Conservation (phyloP, 1,139 yeast genomes). For the Spathaspora sp. region DNA sequence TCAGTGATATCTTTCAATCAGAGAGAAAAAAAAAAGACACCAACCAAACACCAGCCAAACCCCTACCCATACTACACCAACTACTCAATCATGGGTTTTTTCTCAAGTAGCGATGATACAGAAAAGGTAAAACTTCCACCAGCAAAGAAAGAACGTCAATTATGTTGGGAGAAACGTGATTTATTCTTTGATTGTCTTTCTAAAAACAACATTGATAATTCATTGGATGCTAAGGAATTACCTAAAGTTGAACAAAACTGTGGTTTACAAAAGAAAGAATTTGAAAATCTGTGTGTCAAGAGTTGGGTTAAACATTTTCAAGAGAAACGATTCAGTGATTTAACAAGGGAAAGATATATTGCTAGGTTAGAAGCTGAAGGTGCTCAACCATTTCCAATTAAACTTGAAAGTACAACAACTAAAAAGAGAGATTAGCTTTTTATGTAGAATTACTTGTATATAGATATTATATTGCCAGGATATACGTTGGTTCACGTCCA, state of each 20-base stretch:
- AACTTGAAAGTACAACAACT: conserved; percentile 23
- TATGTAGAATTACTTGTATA: background rate
- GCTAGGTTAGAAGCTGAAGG: conserved; percentile 47
- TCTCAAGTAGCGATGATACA: conserved; percentile 23
- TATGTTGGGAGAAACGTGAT: conserved; percentile 49
- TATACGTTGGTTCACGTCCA: conserved; percentile 34
- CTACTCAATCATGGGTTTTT: conserved; percentile 33
- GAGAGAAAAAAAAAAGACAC: background rate
- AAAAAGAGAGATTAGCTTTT: background rate
- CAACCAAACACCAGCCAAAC: background rate
- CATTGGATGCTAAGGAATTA: conserved; percentile 39
- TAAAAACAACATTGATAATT: conserved; percentile 42
- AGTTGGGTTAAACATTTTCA: conserved; percentile 50
- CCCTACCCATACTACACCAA: background rate
- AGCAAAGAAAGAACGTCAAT: conserved; percentile 36
- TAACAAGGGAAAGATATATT: conserved; percentile 42
- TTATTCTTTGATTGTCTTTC: conserved; percentile 41
- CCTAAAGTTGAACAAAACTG: conserved; percentile 34
- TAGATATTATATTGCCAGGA: conserved; percentile 22
- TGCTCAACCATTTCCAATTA: conserved; percentile 49
- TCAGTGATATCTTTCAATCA: background rate
- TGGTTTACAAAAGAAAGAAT: conserved; percentile 33
- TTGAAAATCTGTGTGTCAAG: conserved; percentile 43
- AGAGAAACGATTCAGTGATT: conserved; percentile 46
- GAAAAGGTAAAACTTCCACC: conserved; percentile 36